These are phyloP conservation scores for Colletotrichum spinosum DNA, from an alignment of 2,329 filamentous ascomycete genomes.

Conservation along the genomic window DNA sequence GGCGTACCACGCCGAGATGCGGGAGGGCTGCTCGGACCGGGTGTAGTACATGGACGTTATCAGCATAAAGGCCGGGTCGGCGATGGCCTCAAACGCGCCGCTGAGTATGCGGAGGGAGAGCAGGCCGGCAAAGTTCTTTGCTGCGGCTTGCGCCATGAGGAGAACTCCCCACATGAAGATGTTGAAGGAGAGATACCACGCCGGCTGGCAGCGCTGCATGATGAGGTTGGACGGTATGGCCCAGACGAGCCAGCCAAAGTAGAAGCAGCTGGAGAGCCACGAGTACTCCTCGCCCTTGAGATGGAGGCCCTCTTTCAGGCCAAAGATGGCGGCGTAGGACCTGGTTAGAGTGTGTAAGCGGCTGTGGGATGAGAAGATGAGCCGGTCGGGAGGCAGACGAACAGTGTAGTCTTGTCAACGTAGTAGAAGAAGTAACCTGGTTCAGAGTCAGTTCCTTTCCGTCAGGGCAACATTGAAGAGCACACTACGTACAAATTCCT, in stretches of 20 bases:
- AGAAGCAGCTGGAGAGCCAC: conserved; percentile 51
- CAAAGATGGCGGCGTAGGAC: conserved; percentile 74
- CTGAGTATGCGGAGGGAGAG: conserved; percentile 68
- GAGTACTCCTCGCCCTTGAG: conserved; percentile 69
- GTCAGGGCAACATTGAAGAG: too few species aligned
- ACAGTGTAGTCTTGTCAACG: conserved; percentile 43
- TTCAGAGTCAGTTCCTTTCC: too few species aligned
- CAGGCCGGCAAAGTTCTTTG: conserved; percentile 66
- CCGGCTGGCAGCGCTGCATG: conserved; percentile 48
- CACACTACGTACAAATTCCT: conserved; percentile 44
- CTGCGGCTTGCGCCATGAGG: conserved; percentile 63
- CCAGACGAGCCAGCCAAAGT: conserved; percentile 54
- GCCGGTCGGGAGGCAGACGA: background rate
- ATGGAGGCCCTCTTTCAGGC: conserved; percentile 68
- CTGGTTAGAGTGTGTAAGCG: conserved; percentile 2
- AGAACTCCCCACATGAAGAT: conserved; percentile 68
- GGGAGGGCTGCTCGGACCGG: conserved; percentile 69
- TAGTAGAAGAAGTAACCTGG: conserved; percentile 53
- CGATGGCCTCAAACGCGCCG: conserved; percentile 72
- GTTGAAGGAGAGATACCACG: conserved; percentile 52
- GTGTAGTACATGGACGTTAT: conserved; percentile 76
- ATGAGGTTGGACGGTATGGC: conserved; percentile 46
- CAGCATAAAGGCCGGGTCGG: conserved; percentile 66
- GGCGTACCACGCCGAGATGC: conserved; percentile 70
- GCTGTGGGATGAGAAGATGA: too few species aligned